These are phyloP conservation scores for Phaseolus coccineus DNA, from an alignment of 331 rosid species.

Conservation along the genomic window DNA sequence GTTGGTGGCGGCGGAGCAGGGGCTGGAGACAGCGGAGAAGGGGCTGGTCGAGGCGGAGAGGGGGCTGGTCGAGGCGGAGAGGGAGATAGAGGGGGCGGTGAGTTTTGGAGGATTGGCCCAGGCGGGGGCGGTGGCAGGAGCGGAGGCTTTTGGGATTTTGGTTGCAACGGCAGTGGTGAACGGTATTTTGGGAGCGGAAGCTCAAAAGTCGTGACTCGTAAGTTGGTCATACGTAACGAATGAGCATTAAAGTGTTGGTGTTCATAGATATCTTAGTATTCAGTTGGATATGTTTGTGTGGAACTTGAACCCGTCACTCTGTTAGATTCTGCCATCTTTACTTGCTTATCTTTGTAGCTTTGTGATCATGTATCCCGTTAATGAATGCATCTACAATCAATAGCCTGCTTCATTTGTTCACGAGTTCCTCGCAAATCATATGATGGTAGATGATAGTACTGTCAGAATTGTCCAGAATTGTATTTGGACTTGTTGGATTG, in stretches of 20 bases:
- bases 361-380: constrained; percentile 7
- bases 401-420: too few species aligned
- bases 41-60: constrained; percentile 62
- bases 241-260: background rate
- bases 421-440: too few species aligned
- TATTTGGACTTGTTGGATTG: background rate
- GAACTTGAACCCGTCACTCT: constrained; percentile 4
- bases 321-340: constrained; percentile 10
- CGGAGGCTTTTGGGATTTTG: constrained; percentile 72
- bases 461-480: background rate
- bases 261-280: too few species aligned
- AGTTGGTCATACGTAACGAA: background rate
- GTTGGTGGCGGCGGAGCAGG: constrained; percentile 61
- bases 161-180: constrained; percentile 78
- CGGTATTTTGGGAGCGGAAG: constrained; percentile 79
- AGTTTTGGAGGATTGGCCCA: constrained; percentile 74
- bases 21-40: constrained; percentile 62
- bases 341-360: background rate
- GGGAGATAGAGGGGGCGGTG: constrained; percentile 52
- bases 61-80: background rate
- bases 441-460: background rate
- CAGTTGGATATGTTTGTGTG: constrained; percentile 11
- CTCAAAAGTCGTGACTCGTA: constrained; percentile 53
- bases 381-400: background rate
- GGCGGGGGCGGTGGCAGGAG: constrained; percentile 84